Conservation (phyloP, 106 monocot genomes). For the Xerophyta viscosa region DNA sequence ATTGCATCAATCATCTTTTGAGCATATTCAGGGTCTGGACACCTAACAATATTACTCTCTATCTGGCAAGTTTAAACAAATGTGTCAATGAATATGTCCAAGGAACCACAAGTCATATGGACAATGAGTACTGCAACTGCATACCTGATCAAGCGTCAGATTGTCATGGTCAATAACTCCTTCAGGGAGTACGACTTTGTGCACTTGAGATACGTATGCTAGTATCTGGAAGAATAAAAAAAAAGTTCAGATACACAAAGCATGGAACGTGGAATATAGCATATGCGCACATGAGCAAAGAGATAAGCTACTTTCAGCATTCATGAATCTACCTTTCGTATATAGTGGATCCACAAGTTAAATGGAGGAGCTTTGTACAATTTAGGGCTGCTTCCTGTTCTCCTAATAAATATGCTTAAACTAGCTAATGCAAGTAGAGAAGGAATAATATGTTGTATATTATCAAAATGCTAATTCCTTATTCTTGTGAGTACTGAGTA, state of each 20-base stretch:
- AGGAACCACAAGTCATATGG: neutral
- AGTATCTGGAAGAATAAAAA: slow-evolving; percentile 45
- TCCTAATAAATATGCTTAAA: no score
- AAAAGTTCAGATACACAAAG: neutral
- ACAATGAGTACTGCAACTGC: neutral
- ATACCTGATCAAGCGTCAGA: slow-evolving; percentile 73
- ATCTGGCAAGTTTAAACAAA: slow-evolving; percentile 39
- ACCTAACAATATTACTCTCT: slow-evolving; percentile 94
- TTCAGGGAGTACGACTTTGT: slow-evolving; percentile 87
- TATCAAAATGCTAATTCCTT: no score
- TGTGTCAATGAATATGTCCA: neutral
- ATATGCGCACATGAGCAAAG: no score
- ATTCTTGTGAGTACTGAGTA: no score
- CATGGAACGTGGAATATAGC: no score
- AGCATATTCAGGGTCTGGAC: slow-evolving; percentile 91
- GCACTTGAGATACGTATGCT: slow-evolving; percentile 96
- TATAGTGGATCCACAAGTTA: no score
- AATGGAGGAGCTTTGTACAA: no score
- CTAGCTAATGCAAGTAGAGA: no score
- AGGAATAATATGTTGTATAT: no score
- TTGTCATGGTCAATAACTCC: slow-evolving; percentile 71
- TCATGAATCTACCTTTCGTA: no score
- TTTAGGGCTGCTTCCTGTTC: no score
- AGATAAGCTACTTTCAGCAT: no score
- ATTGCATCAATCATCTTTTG: slow-evolving; percentile 97